Base-by-base conservation (phyloP, 257 asterid genomes). In the Solanum peruvianum region DNA sequence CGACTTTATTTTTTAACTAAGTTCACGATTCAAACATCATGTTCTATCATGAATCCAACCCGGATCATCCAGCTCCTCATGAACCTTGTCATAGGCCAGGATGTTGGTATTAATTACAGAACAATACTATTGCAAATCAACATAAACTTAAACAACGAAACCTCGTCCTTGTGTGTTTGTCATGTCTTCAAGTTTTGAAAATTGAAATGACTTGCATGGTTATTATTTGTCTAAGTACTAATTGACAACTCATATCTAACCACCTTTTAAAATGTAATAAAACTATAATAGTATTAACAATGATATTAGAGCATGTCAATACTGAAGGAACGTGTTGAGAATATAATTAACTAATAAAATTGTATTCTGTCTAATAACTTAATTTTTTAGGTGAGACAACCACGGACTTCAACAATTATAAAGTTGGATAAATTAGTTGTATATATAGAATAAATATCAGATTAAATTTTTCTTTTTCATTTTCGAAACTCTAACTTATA, bases 31-130 rank as follows among this genome's bases (percentile, higher is more conserved):
- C 62, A 52, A 52, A 52, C 60, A 52, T 52, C 62, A 52, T 1
- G 4, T 52, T 52, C 1, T 16, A 52, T 52, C 62, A 52, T 52
- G 62, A 52, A 8, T 52, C 9, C 60, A 52, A 52, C 60, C 9
- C 23, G 0, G 62, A 52, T 9, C 23, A 49, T 49, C 0, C 60
- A 49, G 0, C 62, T 52, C 3, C 4, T 6, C 23, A 1, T 16
- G 23, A 0, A 52, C 23, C 0, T 52, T 52, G 23, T 0, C 10
- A 52, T 52, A 1, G 60, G 9, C 60, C 60, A 49, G 23, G 0
- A 52, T 52, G 10, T 52, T 52, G 4, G 4, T 52, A 52, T 52
- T 52, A 16, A 2, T 52, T 49, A 49, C 60, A 21, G 9, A 52
- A 16, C 60, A 52, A 52, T 52, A 49, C n/a, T 52, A 52, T 56